Conservation (phyloP, 108 stramenopile species). For the Tribonema minus region DNA sequence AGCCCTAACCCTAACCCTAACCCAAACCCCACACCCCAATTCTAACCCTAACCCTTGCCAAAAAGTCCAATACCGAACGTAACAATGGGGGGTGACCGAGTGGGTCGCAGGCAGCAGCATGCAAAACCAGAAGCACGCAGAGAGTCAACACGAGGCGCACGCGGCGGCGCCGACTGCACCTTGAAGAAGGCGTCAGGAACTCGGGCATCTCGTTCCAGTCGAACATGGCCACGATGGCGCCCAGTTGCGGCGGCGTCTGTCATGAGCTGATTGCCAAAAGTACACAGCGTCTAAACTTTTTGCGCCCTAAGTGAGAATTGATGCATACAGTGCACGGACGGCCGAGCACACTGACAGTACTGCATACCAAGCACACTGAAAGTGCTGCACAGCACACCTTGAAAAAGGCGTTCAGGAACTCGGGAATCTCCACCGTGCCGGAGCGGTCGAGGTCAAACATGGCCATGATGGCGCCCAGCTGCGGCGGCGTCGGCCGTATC, state of each 20-base stretch:
- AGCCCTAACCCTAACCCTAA: too few species aligned
- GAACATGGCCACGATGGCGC: conserved; percentile 30
- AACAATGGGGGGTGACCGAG: too few species aligned
- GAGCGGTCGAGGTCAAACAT: conserved; percentile 7
- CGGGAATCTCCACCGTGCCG: conserved; percentile 19
- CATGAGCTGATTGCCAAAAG: conserved; percentile 24
- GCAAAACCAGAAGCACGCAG: too few species aligned
- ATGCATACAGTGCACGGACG: too few species aligned
- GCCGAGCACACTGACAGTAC: too few species aligned
- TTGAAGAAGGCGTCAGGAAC: conserved; percentile 36
- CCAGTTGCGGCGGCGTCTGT: conserved; percentile 36
- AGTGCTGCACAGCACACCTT: conserved; percentile 22
- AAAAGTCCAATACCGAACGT: too few species aligned
- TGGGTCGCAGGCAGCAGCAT: too few species aligned
- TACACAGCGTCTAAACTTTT: conserved; percentile 11
- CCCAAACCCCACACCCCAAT: too few species aligned
- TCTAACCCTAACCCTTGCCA: too few species aligned
- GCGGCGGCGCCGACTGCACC: too few species aligned
- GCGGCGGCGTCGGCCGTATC: conserved; percentile 27
- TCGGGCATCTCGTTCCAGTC: conserved; percentile 12
- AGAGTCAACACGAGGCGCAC: too few species aligned
- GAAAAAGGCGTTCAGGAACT: conserved; percentile 38
- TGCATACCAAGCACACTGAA: too few species aligned
- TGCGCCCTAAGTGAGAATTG: conserved; percentile 15
- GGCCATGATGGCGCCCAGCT: conserved; percentile 33